Percentiles rank a stretch among this genome's conserved stretches.
phyloP scores from a whole-genome alignment of 352 stramenopile genomes.

The Phytophthora cactorum region DNA sequence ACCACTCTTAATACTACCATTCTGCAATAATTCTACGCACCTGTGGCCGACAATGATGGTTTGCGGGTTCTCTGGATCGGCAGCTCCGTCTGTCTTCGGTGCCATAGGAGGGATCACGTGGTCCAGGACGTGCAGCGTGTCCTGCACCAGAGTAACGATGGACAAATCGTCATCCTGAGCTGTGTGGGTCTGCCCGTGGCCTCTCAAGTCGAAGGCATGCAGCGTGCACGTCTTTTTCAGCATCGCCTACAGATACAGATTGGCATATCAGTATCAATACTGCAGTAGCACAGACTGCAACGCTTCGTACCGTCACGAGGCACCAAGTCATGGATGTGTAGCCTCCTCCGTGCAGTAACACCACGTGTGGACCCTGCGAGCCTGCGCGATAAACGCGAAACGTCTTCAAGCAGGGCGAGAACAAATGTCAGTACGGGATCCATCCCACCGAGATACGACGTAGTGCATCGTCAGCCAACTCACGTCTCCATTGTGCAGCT shows the following conservation, averaged over 20 bases:
- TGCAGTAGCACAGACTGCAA: background rate
- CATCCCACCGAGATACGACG: background rate
- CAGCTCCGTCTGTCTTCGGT: conserved; percentile 11
- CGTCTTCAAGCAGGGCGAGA: conserved; percentile 42
- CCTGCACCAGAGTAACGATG: conserved; percentile 75
- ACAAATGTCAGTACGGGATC: conserved; percentile 3
- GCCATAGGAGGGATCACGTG: conserved; percentile 49
- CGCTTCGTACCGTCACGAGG: conserved; percentile 58
- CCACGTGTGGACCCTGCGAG: conserved; percentile 66
- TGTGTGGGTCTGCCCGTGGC: conserved; percentile 74
- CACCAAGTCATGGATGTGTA: conserved; percentile 91
- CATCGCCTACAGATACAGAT: conserved; percentile 47
- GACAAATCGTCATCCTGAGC: conserved; percentile 73
- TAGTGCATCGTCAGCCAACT: conserved; percentile 4
- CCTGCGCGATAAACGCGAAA: conserved; percentile 85
- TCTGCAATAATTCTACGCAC: conserved; percentile 30
- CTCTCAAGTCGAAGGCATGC: conserved; percentile 85
- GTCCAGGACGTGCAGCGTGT: conserved; percentile 65
- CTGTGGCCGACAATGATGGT: conserved; percentile 85
- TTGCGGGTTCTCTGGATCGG: conserved; percentile 47
- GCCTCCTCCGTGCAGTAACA: conserved; percentile 86
- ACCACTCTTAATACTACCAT: background rate
- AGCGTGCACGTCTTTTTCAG: conserved; percentile 82
- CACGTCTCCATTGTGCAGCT: conserved; percentile 71
- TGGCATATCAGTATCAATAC: background rate